Conservation (phyloP, 192 early-diverging fungal genomes). For the Backusella liffmaniae region DNA sequence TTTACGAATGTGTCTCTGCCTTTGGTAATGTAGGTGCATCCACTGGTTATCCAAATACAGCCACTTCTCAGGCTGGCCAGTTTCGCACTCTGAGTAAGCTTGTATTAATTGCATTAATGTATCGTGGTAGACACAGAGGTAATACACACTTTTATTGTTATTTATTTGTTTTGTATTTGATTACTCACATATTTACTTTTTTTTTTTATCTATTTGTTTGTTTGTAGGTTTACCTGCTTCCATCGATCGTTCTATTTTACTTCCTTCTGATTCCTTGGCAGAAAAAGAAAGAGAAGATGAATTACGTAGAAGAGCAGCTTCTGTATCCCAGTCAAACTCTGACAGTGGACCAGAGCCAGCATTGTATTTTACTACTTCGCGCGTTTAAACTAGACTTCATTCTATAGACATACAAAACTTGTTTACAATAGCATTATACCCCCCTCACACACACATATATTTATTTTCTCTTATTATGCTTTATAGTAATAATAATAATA, state of each 20-base stretch:
- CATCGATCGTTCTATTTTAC: slow-evolving; percentile 35
- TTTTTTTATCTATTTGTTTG: neutral
- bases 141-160: neutral
- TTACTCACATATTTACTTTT: neutral
- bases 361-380: neutral
- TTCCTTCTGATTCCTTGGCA: slow-evolving; percentile 33
- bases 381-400: neutral
- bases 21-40: slow-evolving; percentile 37
- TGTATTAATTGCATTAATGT: slow-evolving; percentile 31
- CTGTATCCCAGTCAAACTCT: slow-evolving; percentile 6
- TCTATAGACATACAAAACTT: neutral
- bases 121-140: slow-evolving; percentile 37
- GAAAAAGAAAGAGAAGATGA: slow-evolving; percentile 26
- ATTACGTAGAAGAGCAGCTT: neutral
- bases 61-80: slow-evolving; percentile 26
- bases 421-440: neutral
- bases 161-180: neutral
- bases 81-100: slow-evolving; percentile 30
- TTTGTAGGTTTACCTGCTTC: slow-evolving; percentile 31
- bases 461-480: neutral
- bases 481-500: neutral
- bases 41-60: slow-evolving; percentile 26
- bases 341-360: neutral
- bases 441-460: neutral
- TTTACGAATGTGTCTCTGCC: slow-evolving; percentile 36